Base-by-base conservation (phyloP, 2,329 filamentous ascomycete species). In the Paracamarosporium sp. region DNA sequence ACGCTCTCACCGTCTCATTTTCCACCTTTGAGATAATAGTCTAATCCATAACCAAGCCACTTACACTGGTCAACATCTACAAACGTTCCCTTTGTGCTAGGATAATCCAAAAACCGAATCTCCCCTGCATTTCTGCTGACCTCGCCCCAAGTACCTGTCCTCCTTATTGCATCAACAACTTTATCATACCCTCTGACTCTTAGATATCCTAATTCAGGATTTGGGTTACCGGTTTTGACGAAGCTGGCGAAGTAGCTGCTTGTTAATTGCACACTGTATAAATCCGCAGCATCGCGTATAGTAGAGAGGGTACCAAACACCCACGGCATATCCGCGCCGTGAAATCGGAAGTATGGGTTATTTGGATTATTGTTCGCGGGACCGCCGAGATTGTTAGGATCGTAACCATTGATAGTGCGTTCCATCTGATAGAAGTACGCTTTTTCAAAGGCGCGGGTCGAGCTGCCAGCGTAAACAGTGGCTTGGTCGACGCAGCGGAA, bases 351-450 rank as follows among this genome's bases (percentile, higher is more conserved):
- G 69, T 88, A 85, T 47, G 79, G 82, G 25, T 80, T 72, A 43
- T 80, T 76, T 0, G 83, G 83, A 60, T 86, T 78, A 4, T 85
- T 82, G 43, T 83, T 59, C 51, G 56, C 66, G 71, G 81, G 79
- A 0, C 82, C 76, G 41, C 83, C 82, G 2, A 83, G 78, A 20
- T 79, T 75, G 46, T 87, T 86, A 30, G 84, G 86, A 33, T 82
- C 82, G 47, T 81, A 81, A 1, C 80, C 82, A 55, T 80, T 79
- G 63, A 84, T 85, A 0, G 82, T 83, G 43, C 86, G 81, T 58
- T 86, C 83, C 63, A 88, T 84, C 67, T 87, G 83, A 72, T 88
- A 88, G 68, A 82, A 87, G 68, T 84, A 88, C 0, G 85, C 76
- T 5, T 76, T 72, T 27, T 78, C 69, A 65, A 87, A 83, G 0